Evolutionary conservation across 306 rosid species (phyloP), one percentile per base, ranked within the genome.

Genomic region (Vigna reflexopilosa): DNA sequence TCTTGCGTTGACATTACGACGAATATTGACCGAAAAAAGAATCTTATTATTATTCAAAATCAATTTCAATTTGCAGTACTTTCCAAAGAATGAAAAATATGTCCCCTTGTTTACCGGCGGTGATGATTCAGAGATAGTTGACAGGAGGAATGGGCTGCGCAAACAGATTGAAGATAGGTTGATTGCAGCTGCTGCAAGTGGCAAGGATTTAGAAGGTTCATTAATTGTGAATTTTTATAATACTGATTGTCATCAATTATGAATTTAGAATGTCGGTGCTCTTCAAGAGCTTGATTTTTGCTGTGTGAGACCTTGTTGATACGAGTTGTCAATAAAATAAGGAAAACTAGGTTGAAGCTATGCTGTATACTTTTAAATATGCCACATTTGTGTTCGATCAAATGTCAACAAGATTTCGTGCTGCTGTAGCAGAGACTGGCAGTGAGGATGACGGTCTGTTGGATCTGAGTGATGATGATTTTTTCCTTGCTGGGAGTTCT

Each of bases 381-480:
- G 72, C 59, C 5, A 24, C 32, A 11, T 55, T 67, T 24, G 47
- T 49, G 50, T 56, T 56, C n/a, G 30, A 66, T 77, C 49, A 48
- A 34, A 63, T 64, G 28, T 63, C 30, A 54, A 20, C 9, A 24
- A 57, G 52, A 34, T 58, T 72, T 70, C 1, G 1, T 82, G 75
- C 61, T 55, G 6, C 50, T 75, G 22, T 77, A 56, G 81, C 89
- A 92, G 99, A 95, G 90, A 95, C 98, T 6, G 98, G 99, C 49
- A 95, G 99, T 76, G 99, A 95, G 80, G 99, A 95, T 67, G 99
- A 95, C 13, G 99, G 99, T 56, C 88, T 89, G 66, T 81, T 95
- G 89, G 99, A 95, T 88, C 81, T 93, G 73, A 95, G 98, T 84
- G 99, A 93, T 48, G 99, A 95, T 84, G 99, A 95, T 84, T 95